Percentiles rank a stretch among this genome's conserved stretches.
Conservation (phyloP, 2,329 filamentous ascomycete species). For the Myrmaecium sp. region DNA sequence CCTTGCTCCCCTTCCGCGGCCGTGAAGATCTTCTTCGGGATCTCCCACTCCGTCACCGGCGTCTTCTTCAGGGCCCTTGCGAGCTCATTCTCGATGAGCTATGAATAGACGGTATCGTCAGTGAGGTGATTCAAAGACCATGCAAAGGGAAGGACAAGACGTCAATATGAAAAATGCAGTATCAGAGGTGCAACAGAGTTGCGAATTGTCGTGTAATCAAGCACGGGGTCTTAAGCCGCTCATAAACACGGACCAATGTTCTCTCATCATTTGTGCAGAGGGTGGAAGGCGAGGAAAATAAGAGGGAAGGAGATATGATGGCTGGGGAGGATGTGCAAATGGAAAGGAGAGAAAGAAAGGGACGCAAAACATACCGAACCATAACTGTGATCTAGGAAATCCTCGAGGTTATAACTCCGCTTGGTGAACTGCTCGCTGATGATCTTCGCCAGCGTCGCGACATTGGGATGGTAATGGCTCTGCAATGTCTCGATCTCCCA, state of each 20-base stretch:
- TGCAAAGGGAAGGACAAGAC: too few species aligned
- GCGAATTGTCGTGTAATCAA: constrained; percentile 63
- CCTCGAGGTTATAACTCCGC: constrained; percentile 83
- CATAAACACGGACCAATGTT: constrained; percentile 89
- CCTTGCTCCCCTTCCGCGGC: constrained; percentile 13
- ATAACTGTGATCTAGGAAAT: constrained; percentile 93
- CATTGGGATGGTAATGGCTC: constrained; percentile 90
- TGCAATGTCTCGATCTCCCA: constrained; percentile 92
- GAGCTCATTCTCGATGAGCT: constrained; percentile 75
- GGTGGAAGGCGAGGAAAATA: constrained; percentile 2
- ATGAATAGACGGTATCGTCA: constrained; percentile 1
- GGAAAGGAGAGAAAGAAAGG: constrained; percentile 4
- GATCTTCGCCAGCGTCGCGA: constrained; percentile 84
- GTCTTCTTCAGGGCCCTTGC: constrained; percentile 68
- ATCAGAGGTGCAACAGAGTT: constrained; percentile 60
- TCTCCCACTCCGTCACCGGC: constrained; percentile 84
- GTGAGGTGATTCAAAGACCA: too few species aligned
- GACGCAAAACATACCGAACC: constrained; percentile 42
- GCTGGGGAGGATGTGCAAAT: constrained; percentile 1
- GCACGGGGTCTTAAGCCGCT: constrained; percentile 83
- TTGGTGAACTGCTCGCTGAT: constrained; percentile 96
- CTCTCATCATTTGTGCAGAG: constrained; percentile 52
- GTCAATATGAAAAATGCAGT: constrained; percentile 18
- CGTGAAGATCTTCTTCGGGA: constrained; percentile 67
- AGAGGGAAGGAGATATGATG: neutral